Evolutionary conservation across 768 basidiomycete genomes (phyloP), one percentile per base, ranked within the genome.

Genomic region (Glaciozyma martinii): DNA sequence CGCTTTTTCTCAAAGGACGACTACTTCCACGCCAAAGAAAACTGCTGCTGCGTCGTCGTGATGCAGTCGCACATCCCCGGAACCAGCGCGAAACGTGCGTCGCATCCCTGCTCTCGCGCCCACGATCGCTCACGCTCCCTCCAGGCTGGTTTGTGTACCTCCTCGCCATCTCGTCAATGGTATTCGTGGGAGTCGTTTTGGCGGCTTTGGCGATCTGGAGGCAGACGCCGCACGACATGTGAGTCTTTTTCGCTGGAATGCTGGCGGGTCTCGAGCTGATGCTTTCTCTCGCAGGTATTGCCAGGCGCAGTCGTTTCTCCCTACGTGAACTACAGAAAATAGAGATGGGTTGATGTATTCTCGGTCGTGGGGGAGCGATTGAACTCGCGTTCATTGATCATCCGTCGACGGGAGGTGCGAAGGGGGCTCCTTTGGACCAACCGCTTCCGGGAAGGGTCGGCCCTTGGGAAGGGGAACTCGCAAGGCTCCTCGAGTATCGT

Each of bases 1-100:
- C 5, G 2, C 5, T 15, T 29, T 21, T 25, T 10, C 33, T 5
- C 19, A 21, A 30, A 63, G 62, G 63, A 64, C 63, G 63, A 64
- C 52, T 64, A 46, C 25, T 27, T 64, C 18, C 58, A 64, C 29
- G 50, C 57, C 10, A 64, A 64, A 21, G 50, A 46, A 16, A 64
- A 64, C 58, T 50, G 44, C 8, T 64, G 63, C 63, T 64, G 63
- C 52, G 58, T 59, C 52, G 58, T 64, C 21, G 53, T 64, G 52
- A 42, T 55, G 29, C 57, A 64, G 44, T 54, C 63, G 1, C 43
- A 64, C 53, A 64, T 52, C 37, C 32, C 27, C 9, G 23, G 21
- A 16, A 2, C n/a, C 12, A 49, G 40, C 16, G 5, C 18, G 2
- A 4, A 5, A 18, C 12, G 58, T 46, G 29, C 13, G 29, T 21